A percentile compares a stretch with the other conserved stretches of the same genome.
phyloP scores from a whole-genome alignment of 2,329 filamentous ascomycete genomes.

The Colletotrichum higginsianum region DNA sequence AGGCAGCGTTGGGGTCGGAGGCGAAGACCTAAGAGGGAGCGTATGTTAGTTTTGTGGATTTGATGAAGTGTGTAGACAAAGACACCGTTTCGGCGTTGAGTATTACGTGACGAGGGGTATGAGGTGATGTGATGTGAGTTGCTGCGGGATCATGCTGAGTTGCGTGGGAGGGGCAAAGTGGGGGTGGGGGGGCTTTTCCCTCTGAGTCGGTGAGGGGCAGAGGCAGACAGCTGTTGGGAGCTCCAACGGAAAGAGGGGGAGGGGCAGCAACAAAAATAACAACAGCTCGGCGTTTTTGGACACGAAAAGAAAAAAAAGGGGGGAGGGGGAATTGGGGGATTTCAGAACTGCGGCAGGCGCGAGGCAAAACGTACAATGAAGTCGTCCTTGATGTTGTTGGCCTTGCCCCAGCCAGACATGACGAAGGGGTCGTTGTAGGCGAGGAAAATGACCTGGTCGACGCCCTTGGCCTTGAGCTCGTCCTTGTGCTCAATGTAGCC shows the following conservation, averaged over 20 bases:
- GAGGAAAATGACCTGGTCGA: constrained; percentile 86
- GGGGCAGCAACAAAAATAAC: background rate
- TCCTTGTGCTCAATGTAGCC: constrained; percentile 82
- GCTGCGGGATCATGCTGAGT: constrained; percentile 25
- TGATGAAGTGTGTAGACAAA: background rate
- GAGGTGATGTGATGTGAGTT: background rate
- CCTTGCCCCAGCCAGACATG: constrained; percentile 93
- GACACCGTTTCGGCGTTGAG: background rate
- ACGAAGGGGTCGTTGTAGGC: constrained; percentile 89
- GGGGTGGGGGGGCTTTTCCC: constrained; percentile 21
- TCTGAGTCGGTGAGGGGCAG: constrained; percentile 36
- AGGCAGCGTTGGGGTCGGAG: constrained; percentile 77
- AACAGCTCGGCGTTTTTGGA: background rate
- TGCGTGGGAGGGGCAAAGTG: constrained; percentile 31
- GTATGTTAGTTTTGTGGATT: constrained; percentile 19
- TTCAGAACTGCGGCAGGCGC: background rate
- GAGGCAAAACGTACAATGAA: constrained; percentile 62
- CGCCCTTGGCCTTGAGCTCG: constrained; percentile 83
- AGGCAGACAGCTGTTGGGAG: background rate
- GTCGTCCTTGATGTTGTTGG: constrained; percentile 82
- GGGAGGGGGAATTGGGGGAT: background rate
- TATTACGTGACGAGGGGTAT: constrained; percentile 16
- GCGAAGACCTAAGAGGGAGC: constrained; percentile 75
- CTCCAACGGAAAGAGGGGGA: constrained; percentile 23
- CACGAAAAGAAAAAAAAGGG: background rate